Percentiles rank a stretch among this genome's conserved stretches.
These are phyloP conservation scores for Leishmania tarentolae DNA, from an alignment of 208 protist species.

Conservation along the genomic window DNA sequence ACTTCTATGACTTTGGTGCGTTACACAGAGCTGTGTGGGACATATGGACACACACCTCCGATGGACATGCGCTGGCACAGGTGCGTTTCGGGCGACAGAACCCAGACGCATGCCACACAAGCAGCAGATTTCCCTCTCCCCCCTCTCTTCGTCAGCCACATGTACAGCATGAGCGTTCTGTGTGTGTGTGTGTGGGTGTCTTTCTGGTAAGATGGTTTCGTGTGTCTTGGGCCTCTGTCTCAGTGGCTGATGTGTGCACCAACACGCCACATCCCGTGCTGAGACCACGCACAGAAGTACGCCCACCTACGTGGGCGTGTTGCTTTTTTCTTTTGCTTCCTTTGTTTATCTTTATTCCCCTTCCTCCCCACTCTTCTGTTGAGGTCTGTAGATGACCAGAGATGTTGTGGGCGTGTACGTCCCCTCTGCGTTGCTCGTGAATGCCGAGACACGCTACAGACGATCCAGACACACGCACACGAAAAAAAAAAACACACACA, in stretches of 20 bases:
- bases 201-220: neutral
- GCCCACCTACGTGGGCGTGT: neutral
- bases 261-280: neutral
- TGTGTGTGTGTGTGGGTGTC: slow-evolving; percentile 1
- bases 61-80: neutral
- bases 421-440: neutral
- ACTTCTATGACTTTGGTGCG: neutral
- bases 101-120: neutral
- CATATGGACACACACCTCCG: neutral
- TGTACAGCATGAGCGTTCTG: neutral
- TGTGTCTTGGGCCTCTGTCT: slow-evolving; percentile 3
- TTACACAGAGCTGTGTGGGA: neutral
- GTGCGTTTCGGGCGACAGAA: neutral
- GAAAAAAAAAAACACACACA: no score
- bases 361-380: slow-evolving; percentile 11
- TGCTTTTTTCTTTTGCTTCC: neutral
- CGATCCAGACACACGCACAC: neutral
- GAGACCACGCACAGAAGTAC: neutral
- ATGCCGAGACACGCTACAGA: neutral
- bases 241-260: neutral
- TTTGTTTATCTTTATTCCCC: neutral
- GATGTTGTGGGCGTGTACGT: neutral
- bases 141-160: neutral
- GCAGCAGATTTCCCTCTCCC: neutral
- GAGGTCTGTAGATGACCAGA: slow-evolving; percentile 1